A percentile compares a stretch with the other conserved stretches of the same genome.
Evolutionary conservation across 164 flowering plant genomes (phyloP).

Genomic region (Akebia trifoliata): DNA sequence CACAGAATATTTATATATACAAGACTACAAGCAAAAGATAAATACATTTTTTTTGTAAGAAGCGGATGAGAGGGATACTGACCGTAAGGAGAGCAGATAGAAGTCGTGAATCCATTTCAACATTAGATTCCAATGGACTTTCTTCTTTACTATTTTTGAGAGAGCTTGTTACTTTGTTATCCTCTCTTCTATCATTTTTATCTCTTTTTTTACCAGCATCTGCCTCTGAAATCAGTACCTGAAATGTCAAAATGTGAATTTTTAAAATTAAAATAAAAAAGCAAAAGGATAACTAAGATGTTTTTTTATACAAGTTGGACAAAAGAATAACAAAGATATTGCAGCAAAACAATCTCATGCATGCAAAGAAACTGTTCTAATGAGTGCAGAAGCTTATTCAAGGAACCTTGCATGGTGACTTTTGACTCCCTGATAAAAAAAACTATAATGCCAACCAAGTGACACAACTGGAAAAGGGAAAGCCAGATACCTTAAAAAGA

Average conservation of each 20-base stretch:
- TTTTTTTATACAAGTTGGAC: background rate
- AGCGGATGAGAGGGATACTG: too few relatives aligned
- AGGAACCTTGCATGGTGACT: background rate
- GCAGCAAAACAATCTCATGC: background rate
- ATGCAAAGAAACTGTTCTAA: background rate
- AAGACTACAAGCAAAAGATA: too few relatives aligned
- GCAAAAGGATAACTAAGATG: background rate
- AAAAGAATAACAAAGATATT: background rate
- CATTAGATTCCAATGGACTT: conserved; percentile 42
- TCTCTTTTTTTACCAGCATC: conserved; percentile 27
- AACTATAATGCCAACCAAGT: too few relatives aligned
- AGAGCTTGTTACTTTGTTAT: conserved; percentile 18
- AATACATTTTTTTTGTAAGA: too few relatives aligned
- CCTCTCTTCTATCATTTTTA: conserved; percentile 21
- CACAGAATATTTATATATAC: too few relatives aligned
- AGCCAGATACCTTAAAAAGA: conserved; percentile 67
- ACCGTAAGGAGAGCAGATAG: conserved; percentile 83
- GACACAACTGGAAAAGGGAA: background rate
- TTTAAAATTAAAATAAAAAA: background rate
- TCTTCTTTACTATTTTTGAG: conserved; percentile 28
- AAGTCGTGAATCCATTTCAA: conserved; percentile 87
- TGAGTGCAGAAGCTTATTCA: background rate
- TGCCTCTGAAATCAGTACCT: conserved; percentile 72
- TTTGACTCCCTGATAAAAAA: background rate
- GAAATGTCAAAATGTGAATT: conserved; percentile 11